These are phyloP conservation scores for Pseudocercospora pini-densiflorae DNA, from an alignment of 2,329 filamentous ascomycete genomes.

Conservation along the genomic window DNA sequence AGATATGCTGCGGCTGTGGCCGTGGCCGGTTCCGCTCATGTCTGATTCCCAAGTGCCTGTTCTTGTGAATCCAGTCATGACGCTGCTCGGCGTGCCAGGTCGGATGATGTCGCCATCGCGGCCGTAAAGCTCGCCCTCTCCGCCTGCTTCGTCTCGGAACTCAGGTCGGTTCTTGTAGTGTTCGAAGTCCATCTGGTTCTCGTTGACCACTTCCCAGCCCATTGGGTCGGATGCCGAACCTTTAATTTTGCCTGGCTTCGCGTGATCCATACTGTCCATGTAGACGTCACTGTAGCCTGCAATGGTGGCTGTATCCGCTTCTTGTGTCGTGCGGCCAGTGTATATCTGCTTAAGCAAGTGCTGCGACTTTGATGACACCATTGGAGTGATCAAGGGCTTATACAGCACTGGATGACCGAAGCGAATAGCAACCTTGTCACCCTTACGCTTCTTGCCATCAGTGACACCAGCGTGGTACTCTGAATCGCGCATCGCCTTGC, in stretches of 20 bases:
- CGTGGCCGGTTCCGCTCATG: slow-evolving; percentile 14
- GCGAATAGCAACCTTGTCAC: slow-evolving; percentile 72
- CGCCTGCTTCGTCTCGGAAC: slow-evolving; percentile 86
- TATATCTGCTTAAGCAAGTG: slow-evolving; percentile 87
- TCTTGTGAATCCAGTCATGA: slow-evolving; percentile 40
- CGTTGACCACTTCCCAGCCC: slow-evolving; percentile 85
- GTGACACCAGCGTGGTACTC: slow-evolving; percentile 33
- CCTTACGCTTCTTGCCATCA: slow-evolving; percentile 51
- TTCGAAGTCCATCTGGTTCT: slow-evolving; percentile 84
- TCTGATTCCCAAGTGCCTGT: slow-evolving; percentile 38
- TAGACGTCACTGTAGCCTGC: slow-evolving; percentile 84
- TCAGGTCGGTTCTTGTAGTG: slow-evolving; percentile 90
- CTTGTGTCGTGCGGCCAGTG: slow-evolving; percentile 69
- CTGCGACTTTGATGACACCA: slow-evolving; percentile 91
- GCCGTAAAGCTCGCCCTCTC: slow-evolving; percentile 63
- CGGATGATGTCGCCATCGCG: slow-evolving; percentile 62
- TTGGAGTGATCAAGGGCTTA: slow-evolving; percentile 86
- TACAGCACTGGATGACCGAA: slow-evolving; percentile 94
- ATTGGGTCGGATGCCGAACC: slow-evolving; percentile 37
- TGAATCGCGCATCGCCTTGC: slow-evolving; percentile 55
- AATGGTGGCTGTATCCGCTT: slow-evolving; percentile 63
- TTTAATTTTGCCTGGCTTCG: slow-evolving; percentile 62
- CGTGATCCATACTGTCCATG: slow-evolving; percentile 75
- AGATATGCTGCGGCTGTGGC: slow-evolving; percentile 20
- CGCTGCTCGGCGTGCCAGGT: slow-evolving; percentile 64